These are phyloP conservation scores for Colletotrichum gloeosporioides DNA, from an alignment of 2,329 filamentous ascomycete species.

Conservation along the genomic window DNA sequence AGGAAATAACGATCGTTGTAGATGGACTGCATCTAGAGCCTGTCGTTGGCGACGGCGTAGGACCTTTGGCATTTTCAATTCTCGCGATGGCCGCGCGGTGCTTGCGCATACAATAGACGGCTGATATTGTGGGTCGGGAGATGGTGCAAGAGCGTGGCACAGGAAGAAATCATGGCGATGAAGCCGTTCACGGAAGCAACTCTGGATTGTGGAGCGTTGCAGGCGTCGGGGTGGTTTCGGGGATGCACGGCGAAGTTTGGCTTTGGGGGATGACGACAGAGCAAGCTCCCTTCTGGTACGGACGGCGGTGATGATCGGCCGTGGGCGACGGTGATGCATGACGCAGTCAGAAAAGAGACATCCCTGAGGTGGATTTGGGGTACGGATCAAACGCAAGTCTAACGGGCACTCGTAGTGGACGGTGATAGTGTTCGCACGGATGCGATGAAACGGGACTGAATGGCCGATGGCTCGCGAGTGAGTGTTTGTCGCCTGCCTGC, in stretches of 20 bases:
- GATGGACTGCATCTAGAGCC: background rate
- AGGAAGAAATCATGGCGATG: background rate
- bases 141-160: background rate
- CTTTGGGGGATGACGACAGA: background rate
- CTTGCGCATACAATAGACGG: background rate
- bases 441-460: conserved; percentile 10
- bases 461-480: background rate
- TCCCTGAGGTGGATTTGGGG: background rate
- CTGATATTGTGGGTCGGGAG: background rate
- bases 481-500: background rate
- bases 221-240: background rate
- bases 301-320: background rate
- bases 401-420: background rate
- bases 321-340: background rate
- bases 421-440: conserved; percentile 1
- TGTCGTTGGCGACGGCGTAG: background rate
- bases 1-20: background rate
- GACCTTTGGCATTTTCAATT: background rate
- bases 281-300: background rate
- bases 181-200: background rate
- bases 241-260: background rate
- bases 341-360: background rate
- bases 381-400: background rate
- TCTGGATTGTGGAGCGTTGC: background rate
- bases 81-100: background rate